Evolutionary conservation across 1,139 yeast species (phyloP).

Genomic region (Martiniozyma asiatica): DNA sequence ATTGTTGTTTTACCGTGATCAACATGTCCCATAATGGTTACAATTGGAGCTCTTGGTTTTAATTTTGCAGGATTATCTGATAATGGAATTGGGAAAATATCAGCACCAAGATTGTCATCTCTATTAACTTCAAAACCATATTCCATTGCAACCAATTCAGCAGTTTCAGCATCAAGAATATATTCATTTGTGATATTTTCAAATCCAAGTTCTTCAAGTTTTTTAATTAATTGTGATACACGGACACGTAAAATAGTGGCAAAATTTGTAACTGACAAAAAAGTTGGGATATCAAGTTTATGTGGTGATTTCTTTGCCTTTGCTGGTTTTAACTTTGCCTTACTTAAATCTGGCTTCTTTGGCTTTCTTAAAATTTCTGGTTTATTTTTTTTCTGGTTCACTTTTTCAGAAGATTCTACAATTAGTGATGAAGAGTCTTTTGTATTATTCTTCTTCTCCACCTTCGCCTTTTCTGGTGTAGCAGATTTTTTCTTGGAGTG

Average conservation of each 20-base stretch:
- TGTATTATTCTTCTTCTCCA: too few species aligned
- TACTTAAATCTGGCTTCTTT: too few species aligned
- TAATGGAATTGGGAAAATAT: constrained; percentile 42
- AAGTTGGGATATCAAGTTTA: constrained; percentile 51
- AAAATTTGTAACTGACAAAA: constrained; percentile 61
- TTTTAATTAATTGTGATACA: constrained; percentile 44
- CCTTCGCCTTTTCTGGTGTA: too few species aligned
- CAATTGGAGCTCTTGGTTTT: constrained; percentile 79
- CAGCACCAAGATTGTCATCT: constrained; percentile 51
- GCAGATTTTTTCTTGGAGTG: too few species aligned
- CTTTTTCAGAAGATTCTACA: too few species aligned
- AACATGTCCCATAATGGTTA: constrained; percentile 97
- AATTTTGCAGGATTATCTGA: constrained; percentile 24
- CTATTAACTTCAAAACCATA: constrained; percentile 60
- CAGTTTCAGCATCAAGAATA: constrained; percentile 77
- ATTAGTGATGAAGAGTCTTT: too few species aligned
- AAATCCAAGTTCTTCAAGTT: constrained; percentile 61
- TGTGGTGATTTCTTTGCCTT: constrained; percentile 10
- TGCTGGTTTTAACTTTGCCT: too few species aligned
- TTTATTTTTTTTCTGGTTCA: constrained; percentile 1
- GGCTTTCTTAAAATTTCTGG: constrained; percentile 5
- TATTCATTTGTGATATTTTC: constrained; percentile 65
- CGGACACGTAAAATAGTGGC: constrained; percentile 62
- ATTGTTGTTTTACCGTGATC: constrained; percentile 98
- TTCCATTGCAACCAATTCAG: constrained; percentile 79